phyloP scores from a whole-genome alignment of 345 rosid genomes.

The Isatis tinctoria region DNA sequence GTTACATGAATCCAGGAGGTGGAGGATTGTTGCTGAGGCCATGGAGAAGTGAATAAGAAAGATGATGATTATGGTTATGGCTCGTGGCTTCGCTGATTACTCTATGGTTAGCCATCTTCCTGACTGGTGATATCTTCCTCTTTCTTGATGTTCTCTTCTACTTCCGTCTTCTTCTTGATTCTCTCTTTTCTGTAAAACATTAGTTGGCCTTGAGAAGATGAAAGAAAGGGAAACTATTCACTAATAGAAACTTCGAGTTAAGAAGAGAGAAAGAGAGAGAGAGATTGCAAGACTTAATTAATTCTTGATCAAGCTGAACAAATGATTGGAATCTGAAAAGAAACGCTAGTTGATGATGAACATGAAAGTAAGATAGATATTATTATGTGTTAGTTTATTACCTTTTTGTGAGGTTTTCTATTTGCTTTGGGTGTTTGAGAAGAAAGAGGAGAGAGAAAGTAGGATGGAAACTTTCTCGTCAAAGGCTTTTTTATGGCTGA shows the following conservation, averaged over 20 bases:
- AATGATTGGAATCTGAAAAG: slow-evolving; percentile 25
- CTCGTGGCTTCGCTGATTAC: slow-evolving; percentile 56
- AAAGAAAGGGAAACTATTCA: not conserved
- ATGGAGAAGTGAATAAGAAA: slow-evolving; percentile 65
- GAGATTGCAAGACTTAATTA: slow-evolving; percentile 3
- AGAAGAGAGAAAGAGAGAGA: not conserved
- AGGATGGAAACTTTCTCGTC: slow-evolving; percentile 52
- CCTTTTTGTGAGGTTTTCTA: slow-evolving; percentile 28
- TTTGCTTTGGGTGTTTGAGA: slow-evolving; percentile 17
- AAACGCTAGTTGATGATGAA: slow-evolving; percentile 27
- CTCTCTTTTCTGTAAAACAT: slow-evolving; percentile 27
- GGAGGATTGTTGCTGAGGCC: slow-evolving; percentile 51
- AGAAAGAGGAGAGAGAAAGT: slow-evolving; percentile 27
- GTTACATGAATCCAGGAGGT: slow-evolving; percentile 69
- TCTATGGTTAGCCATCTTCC: slow-evolving; percentile 67
- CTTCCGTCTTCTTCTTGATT: not conserved
- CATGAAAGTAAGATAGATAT: slow-evolving; percentile 31
- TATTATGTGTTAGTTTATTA: slow-evolving; percentile 20
- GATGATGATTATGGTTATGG: slow-evolving; percentile 62
- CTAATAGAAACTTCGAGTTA: not conserved
- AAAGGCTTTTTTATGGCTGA: slow-evolving; percentile 34
- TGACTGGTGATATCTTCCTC: slow-evolving; percentile 9
- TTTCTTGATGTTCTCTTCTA: slow-evolving; percentile 32
- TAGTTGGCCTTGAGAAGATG: slow-evolving; percentile 3
- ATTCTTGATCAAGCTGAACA: slow-evolving; percentile 7